Base-by-base conservation (phyloP, 139 green algal species). In the Pseudopediastrum boryanum region DNA sequence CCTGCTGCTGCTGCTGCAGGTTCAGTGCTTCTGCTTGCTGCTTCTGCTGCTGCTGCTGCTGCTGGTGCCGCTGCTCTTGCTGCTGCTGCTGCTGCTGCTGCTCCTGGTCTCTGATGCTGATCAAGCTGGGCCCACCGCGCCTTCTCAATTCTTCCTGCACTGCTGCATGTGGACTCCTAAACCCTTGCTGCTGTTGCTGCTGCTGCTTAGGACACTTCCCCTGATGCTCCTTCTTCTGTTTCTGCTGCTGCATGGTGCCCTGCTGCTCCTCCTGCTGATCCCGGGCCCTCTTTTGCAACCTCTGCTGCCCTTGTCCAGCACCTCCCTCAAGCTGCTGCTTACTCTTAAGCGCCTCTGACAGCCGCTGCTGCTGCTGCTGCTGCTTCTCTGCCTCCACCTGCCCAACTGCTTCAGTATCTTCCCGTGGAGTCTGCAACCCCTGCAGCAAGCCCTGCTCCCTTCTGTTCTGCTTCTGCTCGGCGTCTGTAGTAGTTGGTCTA, bases 81-180 rank as follows among this genome's bases (percentile, higher is more conserved):
- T 69, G 61, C 61, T 46, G 4, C 10, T 43, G 35, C 33, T 69
- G 61, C 61, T 48, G 10, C 61, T 68, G 29, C 61, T 69, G 21
- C 61, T 69, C 35, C 61, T 69, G 9, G 35, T n/a, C n/a, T n/a
- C n/a, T n/a, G n/a, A n/a, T n/a, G n/a, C n/a, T n/a, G n/a, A n/a
- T n/a, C n/a, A n/a, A n/a, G n/a, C n/a, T n/a, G n/a, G n/a, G n/a
- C n/a, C n/a, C n/a, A n/a, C n/a, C n/a, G n/a, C n/a, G n/a, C n/a
- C n/a, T n/a, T n/a, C n/a, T n/a, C n/a, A n/a, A n/a, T n/a, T n/a
- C n/a, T n/a, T n/a, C n/a, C n/a, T n/a, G n/a, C n/a, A n/a, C n/a
- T n/a, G n/a, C n/a, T n/a, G n/a, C n/a, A n/a, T n/a, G n/a, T n/a
- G n/a, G n/a, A n/a, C n/a, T n/a, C n/a, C n/a, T n/a, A n/a, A n/a